Conservation (phyloP, 306 rosid genomes). For the Boehmeria nivea region DNA sequence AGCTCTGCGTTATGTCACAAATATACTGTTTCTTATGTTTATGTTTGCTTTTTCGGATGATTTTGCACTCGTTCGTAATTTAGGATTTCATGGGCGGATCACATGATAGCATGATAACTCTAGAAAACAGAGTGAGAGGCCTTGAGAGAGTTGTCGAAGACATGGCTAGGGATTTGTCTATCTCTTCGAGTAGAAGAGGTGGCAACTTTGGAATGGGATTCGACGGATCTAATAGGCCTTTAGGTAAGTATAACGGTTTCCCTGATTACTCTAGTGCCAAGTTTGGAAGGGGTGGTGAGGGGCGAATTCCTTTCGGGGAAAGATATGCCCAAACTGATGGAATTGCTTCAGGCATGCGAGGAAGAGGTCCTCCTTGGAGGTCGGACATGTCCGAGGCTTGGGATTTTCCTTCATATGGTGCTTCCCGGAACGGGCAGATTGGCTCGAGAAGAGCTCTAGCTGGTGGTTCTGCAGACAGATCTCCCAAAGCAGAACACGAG, state of each 20-base stretch:
- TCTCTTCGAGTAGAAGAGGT: conserved; percentile 78
- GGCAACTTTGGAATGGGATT: conserved; percentile 61
- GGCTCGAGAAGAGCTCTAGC: conserved; percentile 67
- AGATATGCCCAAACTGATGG: conserved; percentile 79
- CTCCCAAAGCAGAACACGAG: conserved; percentile 73
- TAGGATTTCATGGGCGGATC: conserved; percentile 99
- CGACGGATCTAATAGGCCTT: conserved; percentile 66
- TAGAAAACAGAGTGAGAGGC: conserved; percentile 94
- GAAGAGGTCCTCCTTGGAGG: conserved; percentile 82
- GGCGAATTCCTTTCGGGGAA: conserved; percentile 64
- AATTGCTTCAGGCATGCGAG: conserved; percentile 75
- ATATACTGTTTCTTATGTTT: no score
- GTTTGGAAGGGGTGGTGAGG: conserved; percentile 82
- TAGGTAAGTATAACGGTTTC: conserved; percentile 77
- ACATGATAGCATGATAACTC: conserved; percentile 88
- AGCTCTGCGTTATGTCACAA: no score
- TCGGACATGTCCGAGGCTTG: conserved; percentile 66
- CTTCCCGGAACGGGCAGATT: conserved; percentile 71
- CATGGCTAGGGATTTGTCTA: conserved; percentile 86
- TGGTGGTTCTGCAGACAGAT: conserved; percentile 66
- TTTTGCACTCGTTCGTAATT: conserved; percentile 19
- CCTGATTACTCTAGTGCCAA: conserved; percentile 62
- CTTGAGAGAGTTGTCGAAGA: conserved; percentile 98
- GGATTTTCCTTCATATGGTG: conserved; percentile 67
- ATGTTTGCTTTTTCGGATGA: no score